Conservation (phyloP, 2,329 filamentous ascomycete genomes). For the Fusarium oxysporum region DNA sequence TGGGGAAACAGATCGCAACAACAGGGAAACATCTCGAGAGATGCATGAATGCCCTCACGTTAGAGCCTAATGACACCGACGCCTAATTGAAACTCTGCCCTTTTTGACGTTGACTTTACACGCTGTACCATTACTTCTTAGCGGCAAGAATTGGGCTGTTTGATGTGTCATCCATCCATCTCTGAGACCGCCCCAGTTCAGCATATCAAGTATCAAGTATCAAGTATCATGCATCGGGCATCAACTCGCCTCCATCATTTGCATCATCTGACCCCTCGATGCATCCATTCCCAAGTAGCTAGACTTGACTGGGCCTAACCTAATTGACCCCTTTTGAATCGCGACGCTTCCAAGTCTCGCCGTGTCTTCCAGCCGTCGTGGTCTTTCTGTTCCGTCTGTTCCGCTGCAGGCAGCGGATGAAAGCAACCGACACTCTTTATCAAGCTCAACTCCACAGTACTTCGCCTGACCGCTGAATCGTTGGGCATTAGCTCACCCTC, state of each 20-base stretch:
- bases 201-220: slow-evolving; percentile 3
- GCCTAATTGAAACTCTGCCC: slow-evolving; percentile 21
- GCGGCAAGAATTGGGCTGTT: slow-evolving; percentile 1
- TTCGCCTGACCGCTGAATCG: slow-evolving; percentile 10
- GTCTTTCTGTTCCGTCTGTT: slow-evolving; percentile 15
- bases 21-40: slow-evolving; percentile 5
- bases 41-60: slow-evolving; percentile 5
- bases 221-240: slow-evolving; percentile 25
- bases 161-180: neutral
- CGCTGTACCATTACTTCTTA: neutral
- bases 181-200: slow-evolving; percentile 3
- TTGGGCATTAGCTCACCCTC: slow-evolving; percentile 20
- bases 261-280: slow-evolving; percentile 9
- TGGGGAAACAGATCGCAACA: slow-evolving; percentile 9
- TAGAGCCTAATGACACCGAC: slow-evolving; percentile 31
- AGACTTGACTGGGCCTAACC: slow-evolving; percentile 1
- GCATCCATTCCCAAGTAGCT: slow-evolving; percentile 1
- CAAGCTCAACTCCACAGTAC: slow-evolving; percentile 23
- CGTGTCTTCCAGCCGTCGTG: neutral
- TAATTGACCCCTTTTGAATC: neutral
- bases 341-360: neutral
- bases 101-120: slow-evolving; percentile 3
- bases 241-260: slow-evolving; percentile 21
- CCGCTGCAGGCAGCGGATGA: slow-evolving; percentile 16
- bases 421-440: slow-evolving; percentile 14